Evolutionary conservation across 305 asterid species (phyloP), one percentile per base, ranked within the genome.

Genomic region (Fraxinus sp.): DNA sequence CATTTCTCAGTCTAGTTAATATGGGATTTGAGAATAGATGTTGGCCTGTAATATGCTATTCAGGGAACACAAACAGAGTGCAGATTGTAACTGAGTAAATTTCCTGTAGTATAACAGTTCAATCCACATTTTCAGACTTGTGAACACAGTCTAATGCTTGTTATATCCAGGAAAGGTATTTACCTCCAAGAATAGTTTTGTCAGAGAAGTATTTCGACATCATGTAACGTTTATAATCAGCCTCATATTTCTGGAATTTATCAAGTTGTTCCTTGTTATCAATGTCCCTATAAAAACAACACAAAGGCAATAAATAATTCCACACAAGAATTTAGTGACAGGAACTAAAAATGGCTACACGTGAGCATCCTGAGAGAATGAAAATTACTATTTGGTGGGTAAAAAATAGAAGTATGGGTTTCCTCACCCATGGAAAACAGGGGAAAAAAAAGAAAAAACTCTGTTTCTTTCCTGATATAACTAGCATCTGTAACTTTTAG

Each of bases 111-210:
- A 2, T 52, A 30, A 70, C 75, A 70, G 41, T 70, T 70, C 39
- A 30, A 37, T 44, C 64, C 14, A 2, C 16, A 66, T 20, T 37
- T 64, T 9, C 7, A 37, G 32, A 70, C 13, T 36, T 33, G 37
- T 13, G 55, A 22, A 70, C 55, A 52, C 35, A 77, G 41, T 44
- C 10, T 55, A 81, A 70, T 5, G 37, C 32, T 76, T 57, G 70
- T 64, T 18, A 78, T 18, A 75, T 44, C 78, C 49, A 22, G 36
- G 68, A 62, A 68, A 57, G 78, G 66, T 39, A 10, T 30, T 89
- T 91, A 95, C 98, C 99, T 89, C 98, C 98, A 88, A 87, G 92
- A 5, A 91, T 86, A 78, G 93, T 94, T 86, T 94, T 94, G 90
- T 92, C 98, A 1, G 97, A 92, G 92, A 95, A 94, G 88, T 92